A percentile compares a stretch with the other conserved stretches of the same genome.
phyloP scores from a whole-genome alignment of 345 rosid genomes.

The Linum usitatissimum region DNA sequence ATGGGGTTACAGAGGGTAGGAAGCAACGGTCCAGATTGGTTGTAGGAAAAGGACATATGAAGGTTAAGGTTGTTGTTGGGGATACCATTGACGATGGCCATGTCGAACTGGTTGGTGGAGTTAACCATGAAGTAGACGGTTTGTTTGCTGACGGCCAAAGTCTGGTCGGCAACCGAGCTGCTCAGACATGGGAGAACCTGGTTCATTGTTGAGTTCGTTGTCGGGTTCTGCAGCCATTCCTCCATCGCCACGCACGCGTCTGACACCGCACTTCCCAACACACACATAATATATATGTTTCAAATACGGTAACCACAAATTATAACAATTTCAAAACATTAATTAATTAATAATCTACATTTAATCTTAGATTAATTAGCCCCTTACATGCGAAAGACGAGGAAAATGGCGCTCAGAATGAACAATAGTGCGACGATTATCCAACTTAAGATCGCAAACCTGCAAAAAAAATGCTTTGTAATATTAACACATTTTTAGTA shows the following conservation, averaged over 20 bases:
- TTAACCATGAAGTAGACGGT: slow-evolving; percentile 7
- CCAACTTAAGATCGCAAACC: slow-evolving; percentile 46
- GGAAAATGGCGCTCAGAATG: slow-evolving; percentile 37
- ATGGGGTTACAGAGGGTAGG: slow-evolving; percentile 16
- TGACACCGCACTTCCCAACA: slow-evolving; percentile 12
- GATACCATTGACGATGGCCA: slow-evolving; percentile 7
- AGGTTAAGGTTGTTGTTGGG: neutral
- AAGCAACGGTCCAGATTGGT: slow-evolving; percentile 15
- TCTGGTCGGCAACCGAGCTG: slow-evolving; percentile 2
- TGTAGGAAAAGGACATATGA: too few relatives aligned
- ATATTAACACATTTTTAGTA: too few relatives aligned
- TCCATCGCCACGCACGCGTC: slow-evolving; percentile 22
- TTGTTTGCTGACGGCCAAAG: slow-evolving; percentile 7
- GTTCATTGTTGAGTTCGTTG: slow-evolving; percentile 8
- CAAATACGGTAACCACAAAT: too few relatives aligned
- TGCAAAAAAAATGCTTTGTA: slow-evolving; percentile 9
- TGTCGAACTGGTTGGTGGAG: slow-evolving; percentile 9
- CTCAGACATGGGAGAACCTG: slow-evolving; percentile 16
- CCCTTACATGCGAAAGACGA: slow-evolving; percentile 46
- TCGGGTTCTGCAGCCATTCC: slow-evolving; percentile 13
- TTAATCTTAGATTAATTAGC: too few relatives aligned
- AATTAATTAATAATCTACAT: too few relatives aligned
- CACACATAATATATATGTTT: neutral
- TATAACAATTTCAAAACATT: too few relatives aligned
- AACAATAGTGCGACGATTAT: slow-evolving; percentile 36